These are phyloP conservation scores for Pyrenophora teres DNA, from an alignment of 2,329 filamentous ascomycete species.

Conservation along the genomic window DNA sequence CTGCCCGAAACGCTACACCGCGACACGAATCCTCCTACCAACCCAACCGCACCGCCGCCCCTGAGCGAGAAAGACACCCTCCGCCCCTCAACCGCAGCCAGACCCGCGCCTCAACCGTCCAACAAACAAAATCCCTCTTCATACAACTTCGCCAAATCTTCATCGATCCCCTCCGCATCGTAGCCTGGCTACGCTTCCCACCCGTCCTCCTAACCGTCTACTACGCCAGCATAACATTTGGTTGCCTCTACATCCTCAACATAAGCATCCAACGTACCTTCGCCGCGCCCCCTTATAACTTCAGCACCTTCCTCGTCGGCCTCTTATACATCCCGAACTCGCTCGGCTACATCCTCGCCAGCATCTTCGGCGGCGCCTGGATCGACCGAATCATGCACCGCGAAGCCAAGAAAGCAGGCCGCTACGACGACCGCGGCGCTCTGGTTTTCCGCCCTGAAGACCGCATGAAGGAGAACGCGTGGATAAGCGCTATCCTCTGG, in stretches of 20 bases:
- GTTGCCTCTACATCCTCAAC: slow-evolving; percentile 48
- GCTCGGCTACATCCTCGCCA: slow-evolving; percentile 44
- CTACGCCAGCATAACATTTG: slow-evolving; percentile 49
- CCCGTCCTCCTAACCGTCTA: slow-evolving; percentile 47
- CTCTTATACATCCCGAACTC: slow-evolving; percentile 47
- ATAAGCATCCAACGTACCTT: slow-evolving; percentile 47
- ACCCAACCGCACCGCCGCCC: background rate
- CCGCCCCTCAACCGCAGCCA: slow-evolving; percentile 33
- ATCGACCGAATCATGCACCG: slow-evolving; percentile 49
- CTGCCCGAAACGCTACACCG: slow-evolving; percentile 43
- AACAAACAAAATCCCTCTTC: slow-evolving; percentile 38
- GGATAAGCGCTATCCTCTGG: slow-evolving; percentile 45
- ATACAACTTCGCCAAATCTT: slow-evolving; percentile 42
- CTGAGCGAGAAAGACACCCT: slow-evolving; percentile 12
- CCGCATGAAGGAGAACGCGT: slow-evolving; percentile 50
- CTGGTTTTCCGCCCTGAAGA: slow-evolving; percentile 46
- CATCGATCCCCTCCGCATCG: slow-evolving; percentile 47
- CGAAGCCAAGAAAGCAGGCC: slow-evolving; percentile 44
- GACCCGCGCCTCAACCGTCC: slow-evolving; percentile 43
- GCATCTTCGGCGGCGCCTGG: slow-evolving; percentile 47
- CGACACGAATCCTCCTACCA: slow-evolving; percentile 10
- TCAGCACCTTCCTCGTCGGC: slow-evolving; percentile 44
- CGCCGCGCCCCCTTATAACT: slow-evolving; percentile 39
- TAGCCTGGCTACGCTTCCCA: slow-evolving; percentile 47
- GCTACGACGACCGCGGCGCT: slow-evolving; percentile 44